phyloP scores from a whole-genome alignment of 768 basidiomycete species.

The Stropharia rugosoannulata region DNA sequence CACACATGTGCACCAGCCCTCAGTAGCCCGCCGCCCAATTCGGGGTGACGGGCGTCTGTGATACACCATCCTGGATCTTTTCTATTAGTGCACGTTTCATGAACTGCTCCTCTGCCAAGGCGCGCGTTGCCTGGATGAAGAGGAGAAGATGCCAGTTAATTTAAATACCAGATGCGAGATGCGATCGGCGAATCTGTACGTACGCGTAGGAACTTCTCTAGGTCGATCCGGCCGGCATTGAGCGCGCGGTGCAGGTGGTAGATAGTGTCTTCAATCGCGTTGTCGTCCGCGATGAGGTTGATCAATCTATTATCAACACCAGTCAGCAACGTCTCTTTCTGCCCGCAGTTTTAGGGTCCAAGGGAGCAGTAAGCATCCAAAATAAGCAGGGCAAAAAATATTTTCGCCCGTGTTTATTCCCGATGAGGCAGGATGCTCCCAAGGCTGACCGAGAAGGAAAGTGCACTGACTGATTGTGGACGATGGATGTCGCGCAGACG shows the following conservation, averaged over 20 bases:
- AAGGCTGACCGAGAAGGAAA: not conserved
- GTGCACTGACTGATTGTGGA: constrained; percentile 85
- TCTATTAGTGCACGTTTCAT: constrained; percentile 94
- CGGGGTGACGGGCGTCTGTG: constrained; percentile 33
- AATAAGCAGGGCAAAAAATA: constrained; percentile 8
- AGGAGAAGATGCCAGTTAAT: constrained; percentile 8
- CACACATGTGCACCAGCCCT: too few relatives aligned
- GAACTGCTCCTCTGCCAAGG: constrained; percentile 93
- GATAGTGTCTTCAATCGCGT: constrained; percentile 96
- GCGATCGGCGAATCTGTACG: constrained; percentile 20
- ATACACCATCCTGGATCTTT: constrained; percentile 71
- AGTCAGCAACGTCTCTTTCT: not conserved
- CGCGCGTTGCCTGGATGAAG: constrained; percentile 65
- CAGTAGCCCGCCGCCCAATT: constrained; percentile 29
- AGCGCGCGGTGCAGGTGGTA: constrained; percentile 95
- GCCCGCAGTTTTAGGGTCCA: constrained; percentile 5
- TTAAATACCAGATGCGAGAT: not conserved
- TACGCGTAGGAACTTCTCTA: constrained; percentile 92
- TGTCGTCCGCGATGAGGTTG: constrained; percentile 98
- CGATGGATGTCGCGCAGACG: constrained; percentile 92
- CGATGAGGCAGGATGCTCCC: not conserved
- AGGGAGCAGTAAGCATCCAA: constrained; percentile 1
- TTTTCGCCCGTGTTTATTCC: constrained; percentile 1
- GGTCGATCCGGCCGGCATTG: constrained; percentile 87
- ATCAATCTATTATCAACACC: constrained; percentile 59